Conservation (phyloP, 2,329 filamentous ascomycete genomes). For the Aureobasidium pullulans region DNA sequence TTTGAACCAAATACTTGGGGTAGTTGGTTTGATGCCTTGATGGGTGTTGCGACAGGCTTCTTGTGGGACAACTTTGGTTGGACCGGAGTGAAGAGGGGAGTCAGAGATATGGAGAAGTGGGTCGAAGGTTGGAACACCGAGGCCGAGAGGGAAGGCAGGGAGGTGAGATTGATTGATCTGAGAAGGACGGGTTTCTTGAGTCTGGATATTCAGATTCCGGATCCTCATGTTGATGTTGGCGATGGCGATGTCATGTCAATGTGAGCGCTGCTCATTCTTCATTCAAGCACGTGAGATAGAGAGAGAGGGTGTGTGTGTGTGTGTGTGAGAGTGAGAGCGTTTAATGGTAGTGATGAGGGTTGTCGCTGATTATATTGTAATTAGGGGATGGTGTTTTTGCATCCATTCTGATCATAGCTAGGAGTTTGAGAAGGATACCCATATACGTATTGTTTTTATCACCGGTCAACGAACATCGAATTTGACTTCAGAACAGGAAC, state of each 20-base stretch:
- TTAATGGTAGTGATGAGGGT: not conserved
- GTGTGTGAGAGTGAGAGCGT: no score
- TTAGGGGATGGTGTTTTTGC: not conserved
- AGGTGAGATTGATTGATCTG: conserved; percentile 69
- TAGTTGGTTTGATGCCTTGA: conserved; percentile 69
- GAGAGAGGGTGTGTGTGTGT: no score
- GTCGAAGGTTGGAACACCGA: conserved; percentile 80
- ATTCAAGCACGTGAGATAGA: no score
- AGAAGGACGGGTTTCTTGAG: conserved; percentile 83
- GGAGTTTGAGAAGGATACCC: conserved; percentile 8
- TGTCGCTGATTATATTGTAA: not conserved
- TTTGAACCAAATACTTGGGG: conserved; percentile 72
- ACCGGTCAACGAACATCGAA: not conserved
- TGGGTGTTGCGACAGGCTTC: conserved; percentile 85
- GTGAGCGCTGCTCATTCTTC: conserved; percentile 12
- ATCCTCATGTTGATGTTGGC: conserved; percentile 57
- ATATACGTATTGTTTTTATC: not conserved
- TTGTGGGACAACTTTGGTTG: conserved; percentile 86
- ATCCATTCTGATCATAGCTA: not conserved
- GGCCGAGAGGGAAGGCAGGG: conserved; percentile 47
- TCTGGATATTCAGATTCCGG: conserved; percentile 73
- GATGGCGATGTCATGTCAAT: conserved; percentile 7
- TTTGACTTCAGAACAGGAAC: not conserved
- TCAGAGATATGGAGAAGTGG: conserved; percentile 68
- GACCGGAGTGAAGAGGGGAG: conserved; percentile 63